phyloP scores from a whole-genome alignment of 176 grass and related monocot genomes.

The Thalia dealbata region DNA sequence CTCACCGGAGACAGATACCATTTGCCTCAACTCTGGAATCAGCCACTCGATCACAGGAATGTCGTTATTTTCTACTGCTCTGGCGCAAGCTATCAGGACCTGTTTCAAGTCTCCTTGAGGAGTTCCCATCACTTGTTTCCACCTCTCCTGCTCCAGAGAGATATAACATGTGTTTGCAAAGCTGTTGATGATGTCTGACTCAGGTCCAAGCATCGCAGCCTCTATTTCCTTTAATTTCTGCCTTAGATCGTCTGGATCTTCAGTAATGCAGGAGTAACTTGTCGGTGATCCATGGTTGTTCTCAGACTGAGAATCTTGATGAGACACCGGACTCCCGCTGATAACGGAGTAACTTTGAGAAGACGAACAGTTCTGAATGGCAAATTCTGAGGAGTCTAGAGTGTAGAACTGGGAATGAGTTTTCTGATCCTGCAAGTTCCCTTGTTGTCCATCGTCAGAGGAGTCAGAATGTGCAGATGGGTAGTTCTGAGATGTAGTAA shows the following conservation, averaged over 20 bases:
- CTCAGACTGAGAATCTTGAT: not conserved
- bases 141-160: not conserved
- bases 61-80: not conserved
- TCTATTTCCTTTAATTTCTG: not conserved
- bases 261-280: not conserved
- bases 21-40: not conserved
- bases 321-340: not conserved
- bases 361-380: not conserved
- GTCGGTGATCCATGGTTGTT: not conserved
- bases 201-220: not conserved
- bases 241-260: not conserved
- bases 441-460: not conserved
- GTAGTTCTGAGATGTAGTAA: not conserved
- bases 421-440: not conserved
- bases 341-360: not conserved
- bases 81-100: not conserved
- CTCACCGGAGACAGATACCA: not conserved
- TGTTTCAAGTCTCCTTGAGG: slow-evolving; percentile 2
- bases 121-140: not conserved
- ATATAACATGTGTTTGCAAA: not conserved
- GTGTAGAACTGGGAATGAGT: not conserved
- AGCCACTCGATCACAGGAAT: not conserved
- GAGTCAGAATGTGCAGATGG: not conserved
- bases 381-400: not conserved
- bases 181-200: not conserved